Conservation (phyloP, 371 early-diverging fungal species). For the Blakeslea trispora region DNA sequence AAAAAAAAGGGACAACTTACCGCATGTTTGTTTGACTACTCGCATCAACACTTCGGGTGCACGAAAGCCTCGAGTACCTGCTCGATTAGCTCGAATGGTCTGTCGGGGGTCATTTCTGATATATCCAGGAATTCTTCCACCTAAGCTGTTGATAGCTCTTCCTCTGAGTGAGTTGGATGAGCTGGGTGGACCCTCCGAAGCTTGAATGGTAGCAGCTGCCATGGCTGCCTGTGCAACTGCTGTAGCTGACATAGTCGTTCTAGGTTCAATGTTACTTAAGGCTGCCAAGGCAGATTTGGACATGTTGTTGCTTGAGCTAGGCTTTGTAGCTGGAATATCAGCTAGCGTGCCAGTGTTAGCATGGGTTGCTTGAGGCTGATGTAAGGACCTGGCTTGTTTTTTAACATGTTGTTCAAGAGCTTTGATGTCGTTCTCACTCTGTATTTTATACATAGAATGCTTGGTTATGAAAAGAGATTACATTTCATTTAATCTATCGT, state of each 20-base stretch:
- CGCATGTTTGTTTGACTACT: slow-evolving; percentile 79
- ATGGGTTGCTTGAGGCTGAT: neutral
- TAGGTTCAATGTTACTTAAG: slow-evolving; percentile 7
- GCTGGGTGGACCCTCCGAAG: neutral
- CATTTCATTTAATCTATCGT: no score
- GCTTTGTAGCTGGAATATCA: neutral
- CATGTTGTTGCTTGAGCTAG: neutral
- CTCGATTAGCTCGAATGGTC: slow-evolving; percentile 83
- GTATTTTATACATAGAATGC: no score
- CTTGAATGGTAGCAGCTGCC: neutral
- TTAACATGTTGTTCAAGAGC: slow-evolving; percentile 6
- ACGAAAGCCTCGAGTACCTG: slow-evolving; percentile 98
- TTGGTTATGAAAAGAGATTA: no score
- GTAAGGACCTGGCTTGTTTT: neutral
- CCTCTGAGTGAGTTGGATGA: neutral
- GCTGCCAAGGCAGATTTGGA: slow-evolving; percentile 8
- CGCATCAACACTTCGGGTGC: slow-evolving; percentile 97
- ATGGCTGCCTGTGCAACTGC: neutral
- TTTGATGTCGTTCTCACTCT: slow-evolving; percentile 25
- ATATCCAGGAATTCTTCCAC: slow-evolving; percentile 18
- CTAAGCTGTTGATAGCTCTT: neutral
- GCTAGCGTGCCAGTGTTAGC: neutral
- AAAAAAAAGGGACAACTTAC: slow-evolving; percentile 39
- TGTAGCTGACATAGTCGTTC: slow-evolving; percentile 4
- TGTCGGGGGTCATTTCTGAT: slow-evolving; percentile 59